Base-by-base conservation (phyloP, 2,329 filamentous ascomycete species). In the Rasamsonia emersonii region DNA sequence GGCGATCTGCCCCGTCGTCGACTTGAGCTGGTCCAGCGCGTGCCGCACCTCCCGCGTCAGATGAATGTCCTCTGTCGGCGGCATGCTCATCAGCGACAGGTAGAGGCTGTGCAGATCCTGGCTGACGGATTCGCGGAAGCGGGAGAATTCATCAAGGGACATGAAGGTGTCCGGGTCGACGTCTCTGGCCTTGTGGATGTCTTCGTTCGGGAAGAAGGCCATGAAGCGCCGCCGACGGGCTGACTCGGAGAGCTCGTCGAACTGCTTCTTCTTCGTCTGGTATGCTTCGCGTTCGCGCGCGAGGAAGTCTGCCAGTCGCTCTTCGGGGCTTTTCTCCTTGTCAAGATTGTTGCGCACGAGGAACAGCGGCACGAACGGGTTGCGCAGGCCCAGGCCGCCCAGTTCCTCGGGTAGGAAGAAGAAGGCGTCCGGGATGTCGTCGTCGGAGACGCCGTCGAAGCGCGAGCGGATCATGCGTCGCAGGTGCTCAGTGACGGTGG, bases 401-500 rank as follows among this genome's bases (percentile, higher is more conserved):
- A 69, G 49, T 25, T 61, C 48, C 19, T 61, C 56, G 0, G 67
- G 66, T 16, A 69, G 50, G 42, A 63, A 65, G 41, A 71, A 58
- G 45, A 69, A 68, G 3, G 48, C 60, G 33, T 69, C 65, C 1
- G 65, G 62, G 8, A 69, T 42, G n/a, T n/a, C n/a, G n/a, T n/a
- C n/a, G 21, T 59, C 49, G 4, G 49, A 33, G 2, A 58, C 55
- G 1, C 53, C n/a, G n/a, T n/a, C 56, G 36, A 77, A 78, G 0
- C 71, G 67, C 5, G 61, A 43, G 4, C 50, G 35, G 8, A 79
- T 66, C 17, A 59, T 60, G 8, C 56, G 49, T 30, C 70, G 70
- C 0, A 77, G 54, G 36, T 73, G 64, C 3, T 67, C 61, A 0
- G 63, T 65, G 1, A 75, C 65, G 18, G 63, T 70, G 2, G 21